Evolutionary conservation across 768 basidiomycete genomes (phyloP).

Genomic region (Tulasnella calospora): DNA sequence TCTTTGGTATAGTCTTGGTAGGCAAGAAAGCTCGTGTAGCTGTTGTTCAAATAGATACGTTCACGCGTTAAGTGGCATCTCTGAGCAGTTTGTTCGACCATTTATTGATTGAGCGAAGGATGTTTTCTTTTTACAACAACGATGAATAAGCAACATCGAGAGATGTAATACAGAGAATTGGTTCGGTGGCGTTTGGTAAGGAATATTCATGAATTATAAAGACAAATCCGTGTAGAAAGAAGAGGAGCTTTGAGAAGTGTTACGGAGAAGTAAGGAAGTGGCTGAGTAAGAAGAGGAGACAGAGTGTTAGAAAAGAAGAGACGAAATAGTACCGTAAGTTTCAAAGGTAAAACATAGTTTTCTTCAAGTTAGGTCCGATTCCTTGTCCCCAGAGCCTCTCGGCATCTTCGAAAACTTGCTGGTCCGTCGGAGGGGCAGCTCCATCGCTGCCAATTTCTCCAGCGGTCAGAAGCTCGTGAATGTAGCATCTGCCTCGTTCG

Average conservation of each 20-base stretch:
- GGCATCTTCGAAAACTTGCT: conserved; percentile 54
- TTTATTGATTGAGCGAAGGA: no score
- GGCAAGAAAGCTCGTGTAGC: no score
- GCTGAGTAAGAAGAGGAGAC: neutral
- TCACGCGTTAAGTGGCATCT: no score
- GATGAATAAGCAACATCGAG: neutral
- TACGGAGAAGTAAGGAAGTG: neutral
- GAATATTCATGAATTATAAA: conserved; percentile 4
- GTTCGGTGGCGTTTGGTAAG: neutral
- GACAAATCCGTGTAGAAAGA: neutral
- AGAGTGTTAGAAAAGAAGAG: neutral
- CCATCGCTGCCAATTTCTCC: conserved; percentile 36
- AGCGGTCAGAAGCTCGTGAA: conserved; percentile 63
- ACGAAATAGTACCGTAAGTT: neutral
- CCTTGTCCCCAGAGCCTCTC: conserved; percentile 45
- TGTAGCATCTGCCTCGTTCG: conserved; percentile 69
- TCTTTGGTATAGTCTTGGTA: neutral
- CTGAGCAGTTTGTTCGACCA: no score
- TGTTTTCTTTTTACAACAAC: neutral
- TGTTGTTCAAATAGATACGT: no score
- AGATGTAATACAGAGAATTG: neutral
- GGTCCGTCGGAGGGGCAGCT: conserved; percentile 42
- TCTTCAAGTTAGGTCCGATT: conserved; percentile 27
- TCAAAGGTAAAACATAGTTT: conserved; percentile 33
- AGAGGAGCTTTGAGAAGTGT: neutral